A percentile compares a stretch with the other conserved stretches of the same genome.
Evolutionary conservation across 495 filamentous ascomycete genomes (phyloP).

Genomic region (Tuber borchii): DNA sequence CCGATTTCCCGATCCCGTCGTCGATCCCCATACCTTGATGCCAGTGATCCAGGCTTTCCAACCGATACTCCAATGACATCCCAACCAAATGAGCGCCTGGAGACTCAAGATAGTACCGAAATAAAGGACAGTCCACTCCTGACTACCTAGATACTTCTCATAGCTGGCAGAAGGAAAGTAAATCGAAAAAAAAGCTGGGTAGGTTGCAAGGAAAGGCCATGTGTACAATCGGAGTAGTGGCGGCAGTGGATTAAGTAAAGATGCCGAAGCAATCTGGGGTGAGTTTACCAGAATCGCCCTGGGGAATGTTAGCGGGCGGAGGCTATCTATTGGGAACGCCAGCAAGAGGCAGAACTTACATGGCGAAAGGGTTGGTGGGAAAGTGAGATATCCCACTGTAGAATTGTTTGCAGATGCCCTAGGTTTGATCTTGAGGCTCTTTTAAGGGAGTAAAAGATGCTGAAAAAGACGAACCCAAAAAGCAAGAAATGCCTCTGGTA

Average conservation of each 20-base stretch:
- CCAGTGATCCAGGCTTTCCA: constrained; percentile 76
- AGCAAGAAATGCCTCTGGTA: background rate
- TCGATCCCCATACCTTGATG: constrained; percentile 44
- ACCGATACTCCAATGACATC: constrained; percentile 94
- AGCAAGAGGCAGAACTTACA: background rate
- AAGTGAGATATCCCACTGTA: background rate
- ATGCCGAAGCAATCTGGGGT: constrained; percentile 77
- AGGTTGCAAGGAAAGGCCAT: constrained; percentile 84
- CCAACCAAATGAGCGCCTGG: constrained; percentile 87
- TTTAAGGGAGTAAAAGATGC: background rate
- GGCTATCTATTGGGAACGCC: background rate
- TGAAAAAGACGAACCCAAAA: constrained; percentile 9
- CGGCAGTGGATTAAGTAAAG: constrained; percentile 82
- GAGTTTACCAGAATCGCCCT: constrained; percentile 81
- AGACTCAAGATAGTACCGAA: constrained; percentile 75
- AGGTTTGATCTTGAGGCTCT: background rate
- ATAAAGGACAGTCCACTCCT: constrained; percentile 97
- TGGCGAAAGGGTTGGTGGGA: background rate
- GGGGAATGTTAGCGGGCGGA: constrained; percentile 7
- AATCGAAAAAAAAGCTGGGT: constrained; percentile 81
- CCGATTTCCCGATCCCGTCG: background rate
- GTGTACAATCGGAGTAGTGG: constrained; percentile 75
- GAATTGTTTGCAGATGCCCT: background rate
- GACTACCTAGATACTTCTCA: constrained; percentile 74
- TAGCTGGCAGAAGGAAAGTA: constrained; percentile 79